Conservation (phyloP, 352 stramenopile species). For the Peronospora tabacina region DNA sequence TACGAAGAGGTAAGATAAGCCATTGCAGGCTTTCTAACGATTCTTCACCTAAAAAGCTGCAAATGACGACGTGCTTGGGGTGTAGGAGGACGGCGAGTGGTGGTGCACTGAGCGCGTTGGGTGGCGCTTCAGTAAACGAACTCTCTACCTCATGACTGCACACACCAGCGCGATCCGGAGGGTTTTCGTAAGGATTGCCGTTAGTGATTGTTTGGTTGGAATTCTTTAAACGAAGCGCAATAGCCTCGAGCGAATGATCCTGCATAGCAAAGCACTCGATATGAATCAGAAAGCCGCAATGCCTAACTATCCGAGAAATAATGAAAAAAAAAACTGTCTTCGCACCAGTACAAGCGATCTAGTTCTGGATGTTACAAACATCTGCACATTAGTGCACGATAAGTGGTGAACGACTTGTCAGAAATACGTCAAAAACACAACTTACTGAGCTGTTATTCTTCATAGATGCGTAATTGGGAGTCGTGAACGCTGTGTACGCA, state of each 20-base stretch:
- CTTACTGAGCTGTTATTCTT: conserved; percentile 27
- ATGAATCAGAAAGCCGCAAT: conserved; percentile 1
- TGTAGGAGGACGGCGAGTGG: conserved; percentile 54
- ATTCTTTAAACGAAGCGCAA: conserved; percentile 41
- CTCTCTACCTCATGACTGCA: conserved; percentile 1
- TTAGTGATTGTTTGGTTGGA: conserved; percentile 27
- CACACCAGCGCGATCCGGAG: conserved; percentile 22
- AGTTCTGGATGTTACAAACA: conserved; percentile 22
- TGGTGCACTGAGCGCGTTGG: conserved; percentile 37
- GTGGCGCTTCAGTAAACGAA: too few species aligned
- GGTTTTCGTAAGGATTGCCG: conserved; percentile 43
- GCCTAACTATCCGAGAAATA: background rate
- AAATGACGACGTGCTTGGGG: conserved; percentile 68
- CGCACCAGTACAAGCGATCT: conserved; percentile 47
- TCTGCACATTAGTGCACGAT: conserved; percentile 13
- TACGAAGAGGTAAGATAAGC: conserved; percentile 63
- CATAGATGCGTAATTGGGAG: conserved; percentile 32
- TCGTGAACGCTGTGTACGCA: conserved; percentile 40
- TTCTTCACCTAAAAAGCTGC: conserved; percentile 77
- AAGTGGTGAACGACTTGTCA: background rate
- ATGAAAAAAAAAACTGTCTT: background rate
- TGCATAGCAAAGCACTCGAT: conserved; percentile 11
- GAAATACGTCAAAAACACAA: background rate
- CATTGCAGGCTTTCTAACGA: conserved; percentile 67
- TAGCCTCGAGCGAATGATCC: conserved; percentile 53